Base-by-base conservation (phyloP, 768 basidiomycete species). In the Russula olivacea region DNA sequence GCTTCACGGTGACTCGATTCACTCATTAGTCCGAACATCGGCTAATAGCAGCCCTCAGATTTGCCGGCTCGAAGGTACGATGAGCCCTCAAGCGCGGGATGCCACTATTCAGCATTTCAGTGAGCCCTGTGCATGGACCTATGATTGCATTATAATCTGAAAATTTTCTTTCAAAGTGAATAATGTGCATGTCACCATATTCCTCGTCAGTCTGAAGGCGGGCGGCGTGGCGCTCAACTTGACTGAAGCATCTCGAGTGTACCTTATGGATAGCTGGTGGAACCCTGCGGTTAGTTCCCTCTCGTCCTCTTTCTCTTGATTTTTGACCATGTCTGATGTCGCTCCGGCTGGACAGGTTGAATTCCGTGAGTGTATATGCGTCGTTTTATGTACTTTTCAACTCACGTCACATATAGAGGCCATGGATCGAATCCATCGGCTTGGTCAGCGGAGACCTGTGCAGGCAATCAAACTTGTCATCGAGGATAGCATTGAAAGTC, bases 221-320 rank as follows among this genome's bases (percentile, higher is more conserved):
- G 96, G 96, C 54, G 95, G 95, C 72, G 93, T 93, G 4, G 92
- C 91, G 3, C 79, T 96, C 55, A 94, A 94, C 72, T 73, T 94
- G 68, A 93, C 91, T 0, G 91, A 92, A 72, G 94, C 94, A 0
- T 93, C 91, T 38, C 89, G 91, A 30, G 93, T 97, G 21, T 96
- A 93, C 74, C 82, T 97, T 70, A 96, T 98, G 93, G 96, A 96
- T 72, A 91, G 89, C 67, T 96, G 93, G 93, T 96, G 95, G 95
- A 98, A 98, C 72, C 95, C 95, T 8, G 93, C 93, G n/a, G 91
- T 88, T 56, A 49, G 60, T 62, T 55, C 21, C 43, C 34, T n/a
- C 10, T n/a, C 10, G 9, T 30, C 19, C 34, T 38, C 17, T 25
- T 30, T 14, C 9, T 30, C 10, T 15, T 58, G 23, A 19, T 30